These are phyloP conservation scores for Tolypocladium inflatum DNA, from an alignment of 2,329 filamentous ascomycete species.

Conservation along the genomic window DNA sequence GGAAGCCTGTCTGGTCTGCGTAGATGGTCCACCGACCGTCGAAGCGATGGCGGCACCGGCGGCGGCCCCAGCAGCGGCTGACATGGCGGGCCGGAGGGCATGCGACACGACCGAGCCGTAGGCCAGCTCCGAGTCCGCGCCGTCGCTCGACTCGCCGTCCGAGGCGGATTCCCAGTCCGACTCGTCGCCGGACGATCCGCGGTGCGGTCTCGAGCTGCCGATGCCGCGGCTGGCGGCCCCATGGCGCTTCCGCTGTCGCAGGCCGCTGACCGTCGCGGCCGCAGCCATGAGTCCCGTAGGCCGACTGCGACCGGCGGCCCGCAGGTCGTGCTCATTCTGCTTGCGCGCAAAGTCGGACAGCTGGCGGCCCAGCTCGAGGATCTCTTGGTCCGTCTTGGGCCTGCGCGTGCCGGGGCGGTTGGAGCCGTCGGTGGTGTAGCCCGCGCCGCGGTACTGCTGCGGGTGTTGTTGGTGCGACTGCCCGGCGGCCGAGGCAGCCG, in stretches of 20 bases:
- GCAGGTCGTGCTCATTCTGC: constrained; percentile 40
- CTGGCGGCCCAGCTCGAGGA: constrained; percentile 43
- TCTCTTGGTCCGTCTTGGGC: constrained; percentile 46
- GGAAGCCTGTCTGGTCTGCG: constrained; percentile 30
- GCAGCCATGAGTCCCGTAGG: constrained; percentile 22
- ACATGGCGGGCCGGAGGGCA: constrained; percentile 11
- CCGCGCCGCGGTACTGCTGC: background rate
- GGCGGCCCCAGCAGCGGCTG: constrained; percentile 20
- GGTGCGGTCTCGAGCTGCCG: constrained; percentile 29
- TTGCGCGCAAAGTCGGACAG: constrained; percentile 42
- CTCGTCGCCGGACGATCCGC: constrained; percentile 32
- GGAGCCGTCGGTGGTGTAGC: background rate
- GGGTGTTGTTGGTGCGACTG: background rate
- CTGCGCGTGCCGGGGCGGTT: constrained; percentile 9
- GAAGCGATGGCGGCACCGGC: constrained; percentile 15
- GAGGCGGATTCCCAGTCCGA: constrained; percentile 50
- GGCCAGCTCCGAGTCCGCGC: constrained; percentile 29
- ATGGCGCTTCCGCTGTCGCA: constrained; percentile 28
- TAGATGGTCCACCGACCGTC: constrained; percentile 4
- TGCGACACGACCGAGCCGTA: constrained; percentile 21
- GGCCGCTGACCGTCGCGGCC: constrained; percentile 29
- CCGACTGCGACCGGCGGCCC: constrained; percentile 23
- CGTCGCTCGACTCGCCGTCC: constrained; percentile 32
- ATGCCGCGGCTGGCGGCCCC: constrained; percentile 23
- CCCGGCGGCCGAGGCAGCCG: background rate